Base-by-base conservation (phyloP, 495 filamentous ascomycete species). In the Talaromyces stipitatus region DNA sequence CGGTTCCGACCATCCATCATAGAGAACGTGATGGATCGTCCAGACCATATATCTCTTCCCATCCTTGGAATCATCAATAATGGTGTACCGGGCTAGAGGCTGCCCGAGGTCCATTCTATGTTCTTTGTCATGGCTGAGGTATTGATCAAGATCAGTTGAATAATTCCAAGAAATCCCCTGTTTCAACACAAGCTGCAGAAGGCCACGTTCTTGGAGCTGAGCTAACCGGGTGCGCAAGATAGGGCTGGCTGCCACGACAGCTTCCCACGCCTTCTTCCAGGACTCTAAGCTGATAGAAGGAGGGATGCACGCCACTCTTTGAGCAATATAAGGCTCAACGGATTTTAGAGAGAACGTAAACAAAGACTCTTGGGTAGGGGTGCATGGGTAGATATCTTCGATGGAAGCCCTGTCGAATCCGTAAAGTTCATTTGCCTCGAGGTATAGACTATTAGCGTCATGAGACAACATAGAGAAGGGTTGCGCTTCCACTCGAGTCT, bases 21-120 rank as follows among this genome's bases (percentile, higher is more conserved):
- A 90, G 2, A 89, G 62, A 1, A 81, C 80, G 55, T 90, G 85
- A 58, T 88, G 85, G 50, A 85, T 75, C 2, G 83, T 88, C 68
- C 82, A 76, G 5, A 85, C 73, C 60, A 86, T 80, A 57, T 79
- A 72, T 14, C 61, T 62, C 36, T 66, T 72, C 24, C 60, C 66
- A 16, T 69, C 65, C 4, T 56, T 63, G 18, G 29, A 14, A 51
- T 72, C 62, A 4, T 65, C 64, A 9, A 85, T 62, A 22, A 85
- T 71, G 4, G 74, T 79, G 54, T 82, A 85, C 27, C 79, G 73
- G 16, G 80, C 75, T 11, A 87, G 69, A 4, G 72, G 68, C 43
- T 69, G 75, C 4, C 83, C 82, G 47, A 84, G 75, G n/a, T 77
- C 70, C 70, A 85, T 81, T 5, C 64, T 65, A 23, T 78, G 67